phyloP scores from a whole-genome alignment of 805 yeast genomes.

The Clavispora carvajalis region DNA sequence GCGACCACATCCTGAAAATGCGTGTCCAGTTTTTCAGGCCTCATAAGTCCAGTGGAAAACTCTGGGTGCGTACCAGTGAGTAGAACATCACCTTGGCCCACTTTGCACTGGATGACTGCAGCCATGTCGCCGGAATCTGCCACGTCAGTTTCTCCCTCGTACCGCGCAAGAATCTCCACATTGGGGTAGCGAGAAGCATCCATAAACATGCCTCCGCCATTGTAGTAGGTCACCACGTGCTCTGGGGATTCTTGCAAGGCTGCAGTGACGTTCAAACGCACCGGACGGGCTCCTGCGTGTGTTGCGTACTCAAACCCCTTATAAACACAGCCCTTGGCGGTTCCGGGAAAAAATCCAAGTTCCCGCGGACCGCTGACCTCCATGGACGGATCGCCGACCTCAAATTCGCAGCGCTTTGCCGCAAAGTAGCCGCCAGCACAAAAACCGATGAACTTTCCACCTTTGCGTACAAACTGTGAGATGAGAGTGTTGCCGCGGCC shows the following conservation, averaged over 20 bases:
- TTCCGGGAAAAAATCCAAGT: conserved; percentile 76
- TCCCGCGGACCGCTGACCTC: conserved; percentile 89
- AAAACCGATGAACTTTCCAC: conserved; percentile 82
- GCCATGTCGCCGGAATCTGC: conserved; percentile 43
- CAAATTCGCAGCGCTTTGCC: conserved; percentile 73
- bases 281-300: conserved; percentile 70
- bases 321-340: conserved; percentile 74
- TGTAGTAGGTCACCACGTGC: conserved; percentile 49
- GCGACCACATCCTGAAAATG: conserved; percentile 26
- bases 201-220: conserved; percentile 88
- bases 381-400: conserved; percentile 59
- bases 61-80: conserved; percentile 91
- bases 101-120: conserved; percentile 63
- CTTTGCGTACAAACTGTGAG: conserved; percentile 59
- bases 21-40: conserved; percentile 25
- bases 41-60: conserved; percentile 52
- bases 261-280: conserved; percentile 34
- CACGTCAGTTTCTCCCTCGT: conserved; percentile 52
- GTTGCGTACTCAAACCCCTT: conserved; percentile 76
- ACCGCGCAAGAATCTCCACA: conserved; percentile 72
- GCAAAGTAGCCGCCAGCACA: conserved; percentile 96
- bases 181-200: conserved; percentile 58
- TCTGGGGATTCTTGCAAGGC: conserved; percentile 20
- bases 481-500: conserved; percentile 64
- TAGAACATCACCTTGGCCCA: conserved; percentile 72